phyloP scores from a whole-genome alignment of 441 rosid genomes.

The Euphorbia celastroides region DNA sequence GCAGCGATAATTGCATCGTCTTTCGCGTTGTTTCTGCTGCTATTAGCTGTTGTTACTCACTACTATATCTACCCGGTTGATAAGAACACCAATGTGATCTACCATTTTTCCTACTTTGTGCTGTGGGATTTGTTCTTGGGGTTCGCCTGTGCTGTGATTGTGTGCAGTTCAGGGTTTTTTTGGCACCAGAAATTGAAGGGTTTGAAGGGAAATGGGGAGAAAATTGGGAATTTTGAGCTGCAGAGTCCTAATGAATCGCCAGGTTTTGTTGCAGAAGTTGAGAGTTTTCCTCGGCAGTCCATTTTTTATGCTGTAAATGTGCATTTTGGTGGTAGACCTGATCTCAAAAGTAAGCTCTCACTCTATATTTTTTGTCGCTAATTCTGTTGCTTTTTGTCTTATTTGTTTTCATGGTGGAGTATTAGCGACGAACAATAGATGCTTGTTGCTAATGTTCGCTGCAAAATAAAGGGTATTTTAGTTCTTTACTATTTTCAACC shows the following conservation, averaged over 20 bases:
- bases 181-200: slow-evolving; percentile 35
- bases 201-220: slow-evolving; percentile 25
- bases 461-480: no score
- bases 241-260: slow-evolving; percentile 19
- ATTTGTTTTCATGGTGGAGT: no score
- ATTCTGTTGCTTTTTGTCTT: no score
- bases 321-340: slow-evolving; percentile 64
- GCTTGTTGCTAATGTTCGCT: no score
- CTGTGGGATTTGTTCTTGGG: slow-evolving; percentile 37
- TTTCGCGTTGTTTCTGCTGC: slow-evolving; percentile 45
- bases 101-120: slow-evolving; percentile 21
- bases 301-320: slow-evolving; percentile 44
- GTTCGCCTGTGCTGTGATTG: slow-evolving; percentile 34
- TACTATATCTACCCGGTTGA: slow-evolving; percentile 56
- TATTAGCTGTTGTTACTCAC: slow-evolving; percentile 47
- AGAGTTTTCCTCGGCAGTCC: slow-evolving; percentile 54
- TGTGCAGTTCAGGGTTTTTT: slow-evolving; percentile 40
- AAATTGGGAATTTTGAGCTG: slow-evolving; percentile 34
- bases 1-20: slow-evolving; percentile 57
- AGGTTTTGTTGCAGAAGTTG: slow-evolving; percentile 27
- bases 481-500: no score
- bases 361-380: no score
- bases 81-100: slow-evolving; percentile 20
- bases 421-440: no score
- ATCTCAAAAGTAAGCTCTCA: slow-evolving; percentile 50